Evolutionary conservation across 179 eudicot species (phyloP).

Genomic region (Sideroxylon spinosum): DNA sequence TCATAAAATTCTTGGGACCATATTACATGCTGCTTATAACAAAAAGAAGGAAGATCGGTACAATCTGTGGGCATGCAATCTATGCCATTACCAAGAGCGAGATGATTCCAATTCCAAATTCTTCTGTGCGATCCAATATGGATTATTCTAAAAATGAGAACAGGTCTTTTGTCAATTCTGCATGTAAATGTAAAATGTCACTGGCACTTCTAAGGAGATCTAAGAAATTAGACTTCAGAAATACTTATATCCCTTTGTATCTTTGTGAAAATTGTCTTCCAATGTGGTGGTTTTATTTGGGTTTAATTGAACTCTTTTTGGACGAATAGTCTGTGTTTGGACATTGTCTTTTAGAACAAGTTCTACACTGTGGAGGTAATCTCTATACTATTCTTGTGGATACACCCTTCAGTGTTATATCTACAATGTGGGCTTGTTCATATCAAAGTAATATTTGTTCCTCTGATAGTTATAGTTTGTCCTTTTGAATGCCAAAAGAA

Average conservation of each 20-base stretch:
- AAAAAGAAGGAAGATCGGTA: slow-evolving; percentile 77
- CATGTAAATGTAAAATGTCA: slow-evolving; percentile 63
- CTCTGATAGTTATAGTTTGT: slow-evolving; percentile 8
- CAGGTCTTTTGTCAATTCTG: slow-evolving; percentile 91
- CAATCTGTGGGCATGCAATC: slow-evolving; percentile 81
- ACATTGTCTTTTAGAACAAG: slow-evolving; percentile 13
- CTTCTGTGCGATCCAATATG: slow-evolving; percentile 56
- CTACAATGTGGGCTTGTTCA: slow-evolving; percentile 11
- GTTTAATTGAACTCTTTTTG: slow-evolving; percentile 9
- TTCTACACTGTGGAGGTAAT: slow-evolving; percentile 28
- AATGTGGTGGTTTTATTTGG: slow-evolving; percentile 17
- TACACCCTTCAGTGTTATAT: slow-evolving; percentile 24
- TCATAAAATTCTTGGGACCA: slow-evolving; percentile 90
- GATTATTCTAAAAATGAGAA: slow-evolving; percentile 83
- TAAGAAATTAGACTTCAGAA: slow-evolving; percentile 25
- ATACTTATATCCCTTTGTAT: slow-evolving; percentile 29
- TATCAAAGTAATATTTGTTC: slow-evolving; percentile 3
- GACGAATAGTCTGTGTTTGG: slow-evolving; percentile 16
- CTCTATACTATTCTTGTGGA: slow-evolving; percentile 18
- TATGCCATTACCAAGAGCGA: slow-evolving; percentile 85
- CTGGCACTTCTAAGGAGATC: slow-evolving; percentile 42
- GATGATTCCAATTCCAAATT: slow-evolving; percentile 73
- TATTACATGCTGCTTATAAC: slow-evolving; percentile 89
- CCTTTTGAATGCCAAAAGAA: neutral
- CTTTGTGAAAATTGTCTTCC: slow-evolving; percentile 19